phyloP scores from a whole-genome alignment of 768 basidiomycete genomes.

The Tylopilus rubrobrunneus region DNA sequence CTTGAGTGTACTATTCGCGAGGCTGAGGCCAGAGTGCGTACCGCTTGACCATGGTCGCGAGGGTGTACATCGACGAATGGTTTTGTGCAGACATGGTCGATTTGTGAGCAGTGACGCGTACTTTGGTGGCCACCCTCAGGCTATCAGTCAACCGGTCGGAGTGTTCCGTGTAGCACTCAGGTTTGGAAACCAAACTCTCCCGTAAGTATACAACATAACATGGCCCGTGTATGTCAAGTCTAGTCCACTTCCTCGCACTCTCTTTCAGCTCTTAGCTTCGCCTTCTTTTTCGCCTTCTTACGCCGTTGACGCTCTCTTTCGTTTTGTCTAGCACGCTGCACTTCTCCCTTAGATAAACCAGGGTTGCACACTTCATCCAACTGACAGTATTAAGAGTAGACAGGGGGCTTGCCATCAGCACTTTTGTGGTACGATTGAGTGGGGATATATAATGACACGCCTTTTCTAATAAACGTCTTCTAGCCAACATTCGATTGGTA shows the following conservation, averaged over 20 bases:
- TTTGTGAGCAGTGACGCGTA: background rate
- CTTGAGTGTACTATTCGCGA: slow-evolving; percentile 3
- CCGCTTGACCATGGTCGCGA: slow-evolving; percentile 84
- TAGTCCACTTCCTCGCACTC: slow-evolving; percentile 15
- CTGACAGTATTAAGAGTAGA: slow-evolving; percentile 34
- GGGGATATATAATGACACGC: slow-evolving; percentile 41
- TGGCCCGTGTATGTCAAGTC: background rate
- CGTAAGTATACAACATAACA: background rate
- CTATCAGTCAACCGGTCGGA: slow-evolving; percentile 11
- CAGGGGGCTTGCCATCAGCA: slow-evolving; percentile 17
- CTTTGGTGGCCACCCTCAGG: background rate
- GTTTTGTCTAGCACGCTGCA: slow-evolving; percentile 66
- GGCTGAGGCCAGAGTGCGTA: slow-evolving; percentile 29
- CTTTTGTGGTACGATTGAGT: slow-evolving; percentile 2
- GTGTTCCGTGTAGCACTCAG: slow-evolving; percentile 12
- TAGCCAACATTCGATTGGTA: slow-evolving; percentile 74
- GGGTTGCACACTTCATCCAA: slow-evolving; percentile 71
- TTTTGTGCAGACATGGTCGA: slow-evolving; percentile 33
- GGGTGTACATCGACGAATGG: slow-evolving; percentile 56
- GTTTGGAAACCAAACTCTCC: background rate
- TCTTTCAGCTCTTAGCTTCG: slow-evolving; percentile 27
- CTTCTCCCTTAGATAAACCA: slow-evolving; percentile 66
- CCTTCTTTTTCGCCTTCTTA: slow-evolving; percentile 79
- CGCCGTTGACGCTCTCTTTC: slow-evolving; percentile 71
- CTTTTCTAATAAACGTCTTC: slow-evolving; percentile 73